These are phyloP conservation scores for Cyclostephanos tholiformis DNA, from an alignment of 108 stramenopile genomes.

Conservation along the genomic window DNA sequence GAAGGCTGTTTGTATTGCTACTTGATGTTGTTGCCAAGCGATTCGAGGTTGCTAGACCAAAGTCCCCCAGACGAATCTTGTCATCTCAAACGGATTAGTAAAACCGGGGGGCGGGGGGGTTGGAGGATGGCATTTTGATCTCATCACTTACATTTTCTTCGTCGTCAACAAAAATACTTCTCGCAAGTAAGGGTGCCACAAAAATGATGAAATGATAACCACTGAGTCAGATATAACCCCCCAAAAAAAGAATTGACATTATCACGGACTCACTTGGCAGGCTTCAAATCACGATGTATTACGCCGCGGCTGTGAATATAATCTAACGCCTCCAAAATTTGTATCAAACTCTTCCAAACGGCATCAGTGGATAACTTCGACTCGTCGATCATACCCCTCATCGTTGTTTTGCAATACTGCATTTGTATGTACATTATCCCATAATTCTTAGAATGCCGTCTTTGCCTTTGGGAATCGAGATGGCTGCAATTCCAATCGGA, in stretches of 20 bases:
- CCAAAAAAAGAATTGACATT: not conserved
- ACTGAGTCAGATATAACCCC: not conserved
- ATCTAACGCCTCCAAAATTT: constrained; percentile 78
- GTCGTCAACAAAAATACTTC: constrained; percentile 72
- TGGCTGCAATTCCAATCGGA: constrained; percentile 14
- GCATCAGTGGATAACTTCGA: constrained; percentile 49
- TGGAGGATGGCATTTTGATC: not conserved
- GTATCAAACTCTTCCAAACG: constrained; percentile 72
- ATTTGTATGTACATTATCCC: constrained; percentile 64
- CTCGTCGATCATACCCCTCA: constrained; percentile 79
- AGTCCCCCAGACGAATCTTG: constrained; percentile 75
- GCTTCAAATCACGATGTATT: constrained; percentile 72
- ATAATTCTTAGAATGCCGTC: constrained; percentile 12
- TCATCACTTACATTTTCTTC: constrained; percentile 18
- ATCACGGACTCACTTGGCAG: constrained; percentile 28
- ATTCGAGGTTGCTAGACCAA: constrained; percentile 64
- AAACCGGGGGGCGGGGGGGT: not conserved
- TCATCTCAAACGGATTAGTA: constrained; percentile 34
- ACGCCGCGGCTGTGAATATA: constrained; percentile 74
- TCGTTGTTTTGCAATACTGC: constrained; percentile 83
- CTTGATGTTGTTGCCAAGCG: constrained; percentile 28
- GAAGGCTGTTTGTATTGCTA: constrained; percentile 16
- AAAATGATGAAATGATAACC: not conserved
- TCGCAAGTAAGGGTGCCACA: constrained; percentile 24
- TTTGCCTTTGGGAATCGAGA: constrained; percentile 7